These are phyloP conservation scores for Alternaria conjuncta DNA, from an alignment of 2,329 filamentous ascomycete genomes.

Conservation along the genomic window DNA sequence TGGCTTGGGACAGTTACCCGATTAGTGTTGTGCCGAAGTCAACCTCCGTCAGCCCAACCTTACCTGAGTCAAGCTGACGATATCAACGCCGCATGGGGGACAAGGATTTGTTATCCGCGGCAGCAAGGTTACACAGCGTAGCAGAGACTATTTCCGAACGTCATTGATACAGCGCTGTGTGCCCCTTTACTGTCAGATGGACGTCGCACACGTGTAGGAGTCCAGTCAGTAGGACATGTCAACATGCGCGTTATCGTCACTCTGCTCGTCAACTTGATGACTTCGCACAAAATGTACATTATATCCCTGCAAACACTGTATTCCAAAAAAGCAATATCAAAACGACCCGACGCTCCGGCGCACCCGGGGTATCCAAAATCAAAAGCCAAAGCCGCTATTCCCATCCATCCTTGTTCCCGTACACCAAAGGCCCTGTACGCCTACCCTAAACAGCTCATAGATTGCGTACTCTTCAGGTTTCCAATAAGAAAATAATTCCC, in stretches of 20 bases:
- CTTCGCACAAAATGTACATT: not conserved
- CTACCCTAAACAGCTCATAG: not conserved
- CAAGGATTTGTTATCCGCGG: conserved; percentile 2
- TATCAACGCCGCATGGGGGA: not conserved
- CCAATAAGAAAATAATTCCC: not conserved
- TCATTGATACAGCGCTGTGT: not conserved
- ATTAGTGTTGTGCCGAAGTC: not conserved
- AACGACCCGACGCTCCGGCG: not conserved
- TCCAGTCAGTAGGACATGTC: not conserved
- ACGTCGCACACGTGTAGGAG: not conserved
- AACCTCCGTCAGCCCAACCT: conserved; percentile 3
- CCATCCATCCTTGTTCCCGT: not conserved
- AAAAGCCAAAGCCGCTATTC: not conserved
- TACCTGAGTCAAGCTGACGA: conserved; percentile 4
- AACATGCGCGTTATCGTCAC: not conserved
- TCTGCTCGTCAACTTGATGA: not conserved
- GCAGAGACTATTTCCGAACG: not conserved
- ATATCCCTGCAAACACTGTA: not conserved
- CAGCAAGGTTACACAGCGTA: conserved; percentile 7
- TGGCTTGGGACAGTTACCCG: not conserved
- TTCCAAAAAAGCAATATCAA: conserved; percentile 6
- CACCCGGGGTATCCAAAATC: not conserved
- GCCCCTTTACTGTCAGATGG: not conserved
- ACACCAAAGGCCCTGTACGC: not conserved
- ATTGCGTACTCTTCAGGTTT: not conserved